Conservation (phyloP, 129 eudicot genomes). For the sunflower (Helianthus annuus) region HanXRQr2.0-SUNRISE NC_035443.2:1174741-1175240, state of each 20-base stretch:
- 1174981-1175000: conserved; percentile 55
- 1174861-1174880: conserved; percentile 18
- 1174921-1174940: conserved; percentile 42
- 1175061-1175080: conserved; percentile 82
- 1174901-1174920: conserved; percentile 42
- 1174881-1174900: conserved; percentile 24
- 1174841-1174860: conserved; percentile 31
- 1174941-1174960: conserved; percentile 60
- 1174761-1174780: background rate
- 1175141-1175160: conserved; percentile 59
- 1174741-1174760: too few species aligned
- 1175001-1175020: background rate
- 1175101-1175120: conserved; percentile 44
- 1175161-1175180: conserved; percentile 51
- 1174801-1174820: background rate
- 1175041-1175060: background rate
- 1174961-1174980: conserved; percentile 82
- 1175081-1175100: conserved; percentile 58
- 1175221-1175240: too few species aligned
- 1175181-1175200: conserved; percentile 4
- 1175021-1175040: background rate
- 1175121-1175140: conserved; percentile 48
- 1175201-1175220: background rate
- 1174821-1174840: background rate
- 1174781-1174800: conserved; percentile 3